Conservation (phyloP, 176 grass and related monocot genomes). For the Melocanna baccifera region DNA sequence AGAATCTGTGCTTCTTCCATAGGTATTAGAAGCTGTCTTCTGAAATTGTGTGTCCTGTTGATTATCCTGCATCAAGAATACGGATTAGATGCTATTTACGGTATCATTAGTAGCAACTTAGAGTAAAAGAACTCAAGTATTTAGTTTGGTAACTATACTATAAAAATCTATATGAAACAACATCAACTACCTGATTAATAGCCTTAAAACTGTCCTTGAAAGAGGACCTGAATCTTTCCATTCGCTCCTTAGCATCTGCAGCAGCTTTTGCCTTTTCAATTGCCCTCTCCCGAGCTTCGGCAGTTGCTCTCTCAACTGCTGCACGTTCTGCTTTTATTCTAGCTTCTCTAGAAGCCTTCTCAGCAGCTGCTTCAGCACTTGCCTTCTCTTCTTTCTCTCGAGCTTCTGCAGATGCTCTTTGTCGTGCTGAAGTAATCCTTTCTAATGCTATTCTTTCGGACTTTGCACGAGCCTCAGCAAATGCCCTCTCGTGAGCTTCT, state of each 20-base stretch:
- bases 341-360: conserved; percentile 72
- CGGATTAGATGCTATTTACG: conserved; percentile 17
- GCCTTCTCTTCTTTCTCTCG: conserved; percentile 66
- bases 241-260: conserved; percentile 66
- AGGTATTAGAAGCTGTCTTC: conserved; percentile 42
- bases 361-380: conserved; percentile 35
- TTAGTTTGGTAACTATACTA: background rate
- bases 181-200: conserved; percentile 59
- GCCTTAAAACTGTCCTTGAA: conserved; percentile 61
- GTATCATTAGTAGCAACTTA: background rate
- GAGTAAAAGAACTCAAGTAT: background rate
- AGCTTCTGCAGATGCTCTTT: conserved; percentile 65
- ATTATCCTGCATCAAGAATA: conserved; percentile 47
- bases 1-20: conserved; percentile 38
- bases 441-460: conserved; percentile 80
- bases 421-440: conserved; percentile 67
- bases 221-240: conserved; percentile 51
- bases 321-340: conserved; percentile 81
- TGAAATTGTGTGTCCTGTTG: conserved; percentile 53
- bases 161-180: conserved; percentile 6
- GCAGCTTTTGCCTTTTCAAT: conserved; percentile 81
- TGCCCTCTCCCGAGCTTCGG: conserved; percentile 80
- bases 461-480: conserved; percentile 58
- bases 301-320: conserved; percentile 86
- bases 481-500: conserved; percentile 73